phyloP scores from a whole-genome alignment of 768 basidiomycete species.

The Russula lepida region DNA sequence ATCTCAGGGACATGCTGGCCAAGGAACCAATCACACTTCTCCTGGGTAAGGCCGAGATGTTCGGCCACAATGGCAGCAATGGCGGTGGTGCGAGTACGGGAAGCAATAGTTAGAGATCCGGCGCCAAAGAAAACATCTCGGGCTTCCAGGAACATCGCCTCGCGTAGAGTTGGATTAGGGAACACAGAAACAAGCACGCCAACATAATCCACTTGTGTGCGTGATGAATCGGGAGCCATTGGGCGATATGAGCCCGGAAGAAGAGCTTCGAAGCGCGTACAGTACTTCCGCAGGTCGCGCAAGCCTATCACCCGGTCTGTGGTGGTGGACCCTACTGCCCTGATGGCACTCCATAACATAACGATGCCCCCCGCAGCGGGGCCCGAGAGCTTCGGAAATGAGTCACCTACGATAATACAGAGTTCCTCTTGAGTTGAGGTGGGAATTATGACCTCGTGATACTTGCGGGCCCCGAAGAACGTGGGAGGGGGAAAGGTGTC shows the following conservation, averaged over 20 bases:
- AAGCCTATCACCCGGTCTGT: conserved; percentile 60
- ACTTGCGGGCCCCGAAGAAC: conserved; percentile 85
- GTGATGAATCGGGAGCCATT: conserved; percentile 32
- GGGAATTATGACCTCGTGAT: conserved; percentile 56
- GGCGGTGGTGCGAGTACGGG: conserved; percentile 40
- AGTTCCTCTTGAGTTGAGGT: conserved; percentile 64
- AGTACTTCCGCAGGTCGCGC: conserved; percentile 78
- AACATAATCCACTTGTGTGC: conserved; percentile 23
- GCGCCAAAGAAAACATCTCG: conserved; percentile 88
- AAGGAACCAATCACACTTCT: conserved; percentile 65
- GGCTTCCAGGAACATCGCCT: conserved; percentile 84
- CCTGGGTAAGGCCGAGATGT: conserved; percentile 57
- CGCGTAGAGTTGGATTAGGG: conserved; percentile 66
- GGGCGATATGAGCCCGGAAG: conserved; percentile 42
- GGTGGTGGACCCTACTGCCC: conserved; percentile 39
- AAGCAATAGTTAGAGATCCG: conserved; percentile 43
- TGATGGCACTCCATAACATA: conserved; percentile 59
- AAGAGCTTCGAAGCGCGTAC: conserved; percentile 56
- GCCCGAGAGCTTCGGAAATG: conserved; percentile 56
- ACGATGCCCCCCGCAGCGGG: conserved; percentile 45
- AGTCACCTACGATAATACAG: conserved; percentile 53
- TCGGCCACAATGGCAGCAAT: conserved; percentile 50
- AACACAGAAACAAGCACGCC: conserved; percentile 41
- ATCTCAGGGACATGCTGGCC: conserved; percentile 57
- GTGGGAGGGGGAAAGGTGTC: conserved; percentile 46